Conservation (phyloP, 139 green algal genomes). For the Chlorella sp. region DNA sequence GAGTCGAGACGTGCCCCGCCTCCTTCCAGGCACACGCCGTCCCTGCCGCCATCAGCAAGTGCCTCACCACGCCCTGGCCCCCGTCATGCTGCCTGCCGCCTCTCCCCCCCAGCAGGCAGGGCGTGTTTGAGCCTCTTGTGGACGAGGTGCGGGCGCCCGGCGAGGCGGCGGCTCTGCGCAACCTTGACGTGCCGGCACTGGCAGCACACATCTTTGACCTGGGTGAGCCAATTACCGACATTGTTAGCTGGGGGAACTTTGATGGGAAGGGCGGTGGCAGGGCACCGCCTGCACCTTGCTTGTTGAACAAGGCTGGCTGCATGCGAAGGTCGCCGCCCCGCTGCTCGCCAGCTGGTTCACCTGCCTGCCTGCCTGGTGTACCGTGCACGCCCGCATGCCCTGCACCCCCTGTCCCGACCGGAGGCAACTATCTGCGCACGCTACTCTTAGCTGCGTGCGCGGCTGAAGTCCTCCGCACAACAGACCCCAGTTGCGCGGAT, state of each 20-base stretch:
- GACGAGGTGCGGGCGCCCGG: constrained; percentile 50
- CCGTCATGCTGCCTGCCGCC: not conserved
- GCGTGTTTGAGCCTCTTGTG: constrained; percentile 66
- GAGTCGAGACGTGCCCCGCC: no score
- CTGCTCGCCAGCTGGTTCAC: not conserved
- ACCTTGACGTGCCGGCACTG: constrained; percentile 53
- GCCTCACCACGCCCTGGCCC: no score
- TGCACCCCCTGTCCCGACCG: no score
- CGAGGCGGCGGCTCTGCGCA: constrained; percentile 28
- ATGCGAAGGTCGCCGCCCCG: no score
- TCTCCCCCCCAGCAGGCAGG: constrained; percentile 49
- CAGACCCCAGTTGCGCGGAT: constrained; percentile 6
- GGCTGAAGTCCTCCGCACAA: constrained; percentile 53
- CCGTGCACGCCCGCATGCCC: not conserved
- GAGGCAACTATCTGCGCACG: constrained; percentile 51
- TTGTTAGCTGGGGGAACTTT: not conserved
- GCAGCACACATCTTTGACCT: constrained; percentile 69
- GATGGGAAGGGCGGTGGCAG: not conserved
- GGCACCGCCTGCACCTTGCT: no score
- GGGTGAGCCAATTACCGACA: constrained; percentile 42
- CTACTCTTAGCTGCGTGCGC: not conserved
- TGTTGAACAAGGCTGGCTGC: no score
- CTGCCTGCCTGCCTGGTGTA: not conserved
- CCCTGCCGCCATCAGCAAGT: no score
- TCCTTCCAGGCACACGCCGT: no score